Evolutionary conservation across 2,329 filamentous ascomycete genomes (phyloP).

Genomic region (Neurospora crassa): DNA sequence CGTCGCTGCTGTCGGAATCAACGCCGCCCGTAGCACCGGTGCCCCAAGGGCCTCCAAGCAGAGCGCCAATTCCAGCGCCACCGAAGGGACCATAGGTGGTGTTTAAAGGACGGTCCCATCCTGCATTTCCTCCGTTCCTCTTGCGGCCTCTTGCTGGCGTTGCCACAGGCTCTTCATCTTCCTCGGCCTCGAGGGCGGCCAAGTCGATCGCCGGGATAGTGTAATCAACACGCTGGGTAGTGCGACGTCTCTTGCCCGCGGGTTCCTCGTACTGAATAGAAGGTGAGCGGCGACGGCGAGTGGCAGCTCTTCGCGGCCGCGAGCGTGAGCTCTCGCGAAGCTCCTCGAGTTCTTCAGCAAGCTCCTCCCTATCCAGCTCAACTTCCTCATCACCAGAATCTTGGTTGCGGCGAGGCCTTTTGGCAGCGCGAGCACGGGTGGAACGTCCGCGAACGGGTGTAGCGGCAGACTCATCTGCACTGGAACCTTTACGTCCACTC

Average conservation of each 20-base stretch:
- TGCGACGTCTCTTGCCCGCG: constrained; percentile 39
- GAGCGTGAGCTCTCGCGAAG: constrained; percentile 45
- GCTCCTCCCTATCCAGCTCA: constrained; percentile 52
- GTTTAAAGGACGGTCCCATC: constrained; percentile 73
- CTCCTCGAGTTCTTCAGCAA: constrained; percentile 57
- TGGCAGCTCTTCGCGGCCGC: constrained; percentile 33
- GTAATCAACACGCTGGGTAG: constrained; percentile 69
- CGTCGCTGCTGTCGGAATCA: constrained; percentile 95
- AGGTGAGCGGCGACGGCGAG: constrained; percentile 38
- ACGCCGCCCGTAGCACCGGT: constrained; percentile 66
- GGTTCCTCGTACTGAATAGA: constrained; percentile 51
- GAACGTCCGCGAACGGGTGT: constrained; percentile 38
- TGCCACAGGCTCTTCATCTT: constrained; percentile 62
- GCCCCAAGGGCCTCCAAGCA: constrained; percentile 67
- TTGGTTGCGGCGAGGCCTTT: constrained; percentile 35
- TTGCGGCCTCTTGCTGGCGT: constrained; percentile 58
- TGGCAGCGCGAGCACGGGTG: constrained; percentile 31
- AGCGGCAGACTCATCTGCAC: constrained; percentile 38
- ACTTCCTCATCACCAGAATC: constrained; percentile 49
- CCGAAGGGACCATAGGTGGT: constrained; percentile 91
- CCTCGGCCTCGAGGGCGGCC: constrained; percentile 51
- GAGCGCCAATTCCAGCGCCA: constrained; percentile 60
- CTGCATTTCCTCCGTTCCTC: constrained; percentile 39
- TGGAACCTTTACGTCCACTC: constrained; percentile 22
- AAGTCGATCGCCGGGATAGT: constrained; percentile 69